Percentiles rank a stretch among this genome's conserved stretches.
phyloP scores from a whole-genome alignment of 2,329 filamentous ascomycete genomes.

The Colletotrichum eleusines region DNA sequence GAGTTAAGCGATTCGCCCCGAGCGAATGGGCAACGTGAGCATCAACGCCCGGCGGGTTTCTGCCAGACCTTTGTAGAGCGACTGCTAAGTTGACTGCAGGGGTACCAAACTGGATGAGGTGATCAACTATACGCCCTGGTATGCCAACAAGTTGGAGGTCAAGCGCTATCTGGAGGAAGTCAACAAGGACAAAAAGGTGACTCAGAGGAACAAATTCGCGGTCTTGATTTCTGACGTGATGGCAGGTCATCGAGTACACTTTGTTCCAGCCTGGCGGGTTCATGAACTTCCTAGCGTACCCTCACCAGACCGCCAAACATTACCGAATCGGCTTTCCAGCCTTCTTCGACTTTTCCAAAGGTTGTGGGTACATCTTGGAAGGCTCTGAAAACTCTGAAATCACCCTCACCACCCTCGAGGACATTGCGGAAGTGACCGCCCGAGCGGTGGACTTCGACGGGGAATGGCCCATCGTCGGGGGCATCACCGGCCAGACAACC shows the following conservation, averaged over 20 bases:
- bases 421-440: conserved; percentile 52
- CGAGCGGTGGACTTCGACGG: conserved; percentile 54
- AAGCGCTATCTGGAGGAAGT: conserved; percentile 55
- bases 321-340: conserved; percentile 44
- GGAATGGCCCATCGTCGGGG: conserved; percentile 56
- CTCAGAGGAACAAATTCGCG: not conserved
- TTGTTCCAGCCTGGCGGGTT: conserved; percentile 64
- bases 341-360: conserved; percentile 50
- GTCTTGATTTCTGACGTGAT: not conserved
- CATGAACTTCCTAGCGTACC: conserved; percentile 61
- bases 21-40: conserved; percentile 66
- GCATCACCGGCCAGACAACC: conserved; percentile 51
- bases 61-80: fast-evolving
- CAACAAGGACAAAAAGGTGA: conserved; percentile 55
- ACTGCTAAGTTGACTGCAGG: not conserved
- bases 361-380: conserved; percentile 49
- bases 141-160: conserved; percentile 56
- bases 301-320: conserved; percentile 54
- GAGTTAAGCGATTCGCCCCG: conserved; percentile 71
- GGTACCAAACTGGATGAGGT: not conserved
- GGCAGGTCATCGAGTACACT: conserved; percentile 60
- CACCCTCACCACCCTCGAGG: conserved; percentile 51
- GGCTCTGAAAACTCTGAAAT: conserved; percentile 48
- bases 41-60: not conserved
- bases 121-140: conserved; percentile 46